Evolutionary conservation across 139 green algal genomes (phyloP).

Genomic region (Mesotaenium endlicherianum): DNA sequence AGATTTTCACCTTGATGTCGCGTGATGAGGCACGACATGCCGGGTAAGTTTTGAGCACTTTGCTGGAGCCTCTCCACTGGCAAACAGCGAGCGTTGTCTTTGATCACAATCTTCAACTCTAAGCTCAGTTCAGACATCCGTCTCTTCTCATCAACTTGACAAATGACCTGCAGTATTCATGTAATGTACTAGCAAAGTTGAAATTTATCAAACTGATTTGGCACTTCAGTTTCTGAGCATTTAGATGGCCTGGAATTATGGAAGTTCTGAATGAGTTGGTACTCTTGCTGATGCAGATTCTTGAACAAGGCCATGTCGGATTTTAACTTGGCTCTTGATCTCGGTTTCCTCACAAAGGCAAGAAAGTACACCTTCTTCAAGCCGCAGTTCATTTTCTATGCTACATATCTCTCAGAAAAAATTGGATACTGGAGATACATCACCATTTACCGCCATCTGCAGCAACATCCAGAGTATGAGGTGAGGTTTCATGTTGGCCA

Average conservation of each 20-base stretch:
- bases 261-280: too few relatives aligned
- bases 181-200: too few relatives aligned
- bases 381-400: constrained; percentile 99
- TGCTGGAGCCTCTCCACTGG: too few relatives aligned
- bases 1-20: constrained; percentile 98
- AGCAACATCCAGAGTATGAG: constrained; percentile 90
- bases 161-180: too few relatives aligned
- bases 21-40: constrained; percentile 97
- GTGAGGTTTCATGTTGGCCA: constrained; percentile 16
- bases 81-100: too few relatives aligned
- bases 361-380: constrained; percentile 93
- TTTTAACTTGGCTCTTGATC: constrained; percentile 94
- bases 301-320: constrained; percentile 96
- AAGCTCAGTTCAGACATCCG: too few relatives aligned
- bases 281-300: too few relatives aligned
- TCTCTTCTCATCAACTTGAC: too few relatives aligned
- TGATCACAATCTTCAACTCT: too few relatives aligned
- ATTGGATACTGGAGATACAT: constrained; percentile 99
- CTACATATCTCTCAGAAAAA: constrained; percentile 91
- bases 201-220: too few relatives aligned
- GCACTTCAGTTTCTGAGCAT: too few relatives aligned
- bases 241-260: too few relatives aligned
- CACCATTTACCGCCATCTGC: constrained; percentile 87
- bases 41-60: constrained; percentile 65
- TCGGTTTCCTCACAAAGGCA: constrained; percentile 99